Conservation (phyloP, 2,329 filamentous ascomycete species). For the Penicillium palitans region DNA sequence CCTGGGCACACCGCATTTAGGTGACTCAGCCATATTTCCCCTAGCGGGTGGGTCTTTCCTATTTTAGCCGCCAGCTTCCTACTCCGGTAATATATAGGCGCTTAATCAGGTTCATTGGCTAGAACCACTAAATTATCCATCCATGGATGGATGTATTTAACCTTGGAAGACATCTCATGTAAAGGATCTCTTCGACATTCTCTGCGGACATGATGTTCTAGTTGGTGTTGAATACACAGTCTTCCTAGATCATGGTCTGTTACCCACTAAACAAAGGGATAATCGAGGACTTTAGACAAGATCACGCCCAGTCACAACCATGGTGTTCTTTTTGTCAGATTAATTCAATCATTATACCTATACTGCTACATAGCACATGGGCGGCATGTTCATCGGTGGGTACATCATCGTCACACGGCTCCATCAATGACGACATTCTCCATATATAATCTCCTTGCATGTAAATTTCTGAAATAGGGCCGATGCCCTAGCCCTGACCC, state of each 20-base stretch:
- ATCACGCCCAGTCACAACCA: too few species aligned
- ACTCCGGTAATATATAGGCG: background rate
- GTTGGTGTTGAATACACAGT: background rate
- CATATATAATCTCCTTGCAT: constrained; percentile 7
- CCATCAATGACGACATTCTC: constrained; percentile 19
- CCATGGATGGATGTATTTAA: background rate
- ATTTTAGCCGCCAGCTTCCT: background rate
- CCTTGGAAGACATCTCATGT: too few species aligned
- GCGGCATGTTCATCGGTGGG: background rate
- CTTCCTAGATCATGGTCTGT: background rate
- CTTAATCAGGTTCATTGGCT: background rate
- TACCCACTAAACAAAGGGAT: too few species aligned
- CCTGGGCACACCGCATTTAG: too few species aligned
- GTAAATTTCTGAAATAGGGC: constrained; percentile 17
- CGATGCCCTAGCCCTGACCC: constrained; percentile 17
- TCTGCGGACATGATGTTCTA: background rate
- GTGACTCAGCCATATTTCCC: too few species aligned
- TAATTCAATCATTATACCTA: too few species aligned
- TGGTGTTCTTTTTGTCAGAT: too few species aligned
- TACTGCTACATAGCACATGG: too few species aligned
- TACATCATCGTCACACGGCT: constrained; percentile 8
- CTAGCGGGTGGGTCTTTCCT: too few species aligned
- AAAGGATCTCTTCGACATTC: background rate
- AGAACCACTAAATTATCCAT: background rate
- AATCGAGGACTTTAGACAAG: background rate